Percentiles rank a stretch among this genome's conserved stretches.
These are phyloP conservation scores for Trichophyton mentagrophytes DNA, from an alignment of 2,329 filamentous ascomycete species.

Conservation along the genomic window DNA sequence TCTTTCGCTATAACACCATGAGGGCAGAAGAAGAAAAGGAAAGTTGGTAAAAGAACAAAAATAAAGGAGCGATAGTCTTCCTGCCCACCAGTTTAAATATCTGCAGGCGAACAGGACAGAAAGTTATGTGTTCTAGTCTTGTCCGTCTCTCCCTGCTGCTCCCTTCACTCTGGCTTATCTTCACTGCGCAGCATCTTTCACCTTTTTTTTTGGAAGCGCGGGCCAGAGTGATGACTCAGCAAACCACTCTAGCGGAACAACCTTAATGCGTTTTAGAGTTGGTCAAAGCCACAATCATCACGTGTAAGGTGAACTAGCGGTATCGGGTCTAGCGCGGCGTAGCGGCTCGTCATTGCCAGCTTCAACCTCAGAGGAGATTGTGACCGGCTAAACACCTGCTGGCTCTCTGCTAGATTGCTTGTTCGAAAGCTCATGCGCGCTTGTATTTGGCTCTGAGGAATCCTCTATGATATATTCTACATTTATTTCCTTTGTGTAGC, in stretches of 20 bases:
- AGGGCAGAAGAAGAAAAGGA: neutral
- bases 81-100: neutral
- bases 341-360: neutral
- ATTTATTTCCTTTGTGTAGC: neutral
- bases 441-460: neutral
- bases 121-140: neutral
- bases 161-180: neutral
- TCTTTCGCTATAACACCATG: neutral
- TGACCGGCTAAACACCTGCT: neutral
- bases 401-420: neutral
- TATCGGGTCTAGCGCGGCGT: neutral
- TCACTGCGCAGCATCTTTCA: neutral
- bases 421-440: neutral
- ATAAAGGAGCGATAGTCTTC: neutral
- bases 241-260: neutral
- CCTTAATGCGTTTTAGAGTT: neutral
- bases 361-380: constrained; percentile 1
- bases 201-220: neutral
- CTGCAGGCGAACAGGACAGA: neutral
- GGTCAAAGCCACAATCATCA: neutral
- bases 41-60: neutral
- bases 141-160: neutral
- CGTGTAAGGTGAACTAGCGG: neutral
- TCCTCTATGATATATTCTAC: neutral
- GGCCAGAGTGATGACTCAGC: neutral